These are phyloP conservation scores for Eurotiales sp. DNA, from an alignment of 2,329 filamentous ascomycete genomes.

Conservation along the genomic window DNA sequence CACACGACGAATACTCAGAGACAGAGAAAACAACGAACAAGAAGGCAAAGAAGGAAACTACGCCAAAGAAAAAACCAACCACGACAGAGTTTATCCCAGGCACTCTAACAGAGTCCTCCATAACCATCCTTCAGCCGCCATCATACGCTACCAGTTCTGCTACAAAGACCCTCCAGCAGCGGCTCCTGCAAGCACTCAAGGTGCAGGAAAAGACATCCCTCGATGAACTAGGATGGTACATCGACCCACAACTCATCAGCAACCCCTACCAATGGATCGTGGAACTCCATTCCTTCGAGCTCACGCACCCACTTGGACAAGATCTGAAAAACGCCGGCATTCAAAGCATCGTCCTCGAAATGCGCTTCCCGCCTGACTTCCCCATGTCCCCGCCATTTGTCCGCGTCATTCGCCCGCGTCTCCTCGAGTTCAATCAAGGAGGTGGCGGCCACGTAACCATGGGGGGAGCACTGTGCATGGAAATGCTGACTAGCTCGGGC, in stretches of 20 bases:
- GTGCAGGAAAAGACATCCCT: slow-evolving; percentile 59
- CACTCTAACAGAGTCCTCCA: slow-evolving; percentile 55
- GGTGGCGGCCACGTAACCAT: slow-evolving; percentile 83
- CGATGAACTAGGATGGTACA: slow-evolving; percentile 76
- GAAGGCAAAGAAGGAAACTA: slow-evolving; percentile 6
- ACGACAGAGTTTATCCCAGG: slow-evolving; percentile 65
- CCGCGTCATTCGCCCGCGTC: slow-evolving; percentile 74
- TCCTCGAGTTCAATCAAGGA: slow-evolving; percentile 65
- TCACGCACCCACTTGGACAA: slow-evolving; percentile 61
- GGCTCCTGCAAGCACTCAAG: slow-evolving; percentile 62
- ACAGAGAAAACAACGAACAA: slow-evolving; percentile 7
- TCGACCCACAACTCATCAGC: slow-evolving; percentile 61
- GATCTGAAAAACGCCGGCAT: slow-evolving; percentile 66
- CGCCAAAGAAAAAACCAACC: slow-evolving; percentile 12
- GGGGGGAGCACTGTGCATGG: slow-evolving; percentile 81
- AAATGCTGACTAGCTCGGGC: slow-evolving; percentile 76
- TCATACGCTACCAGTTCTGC: slow-evolving; percentile 60
- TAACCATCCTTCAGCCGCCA: slow-evolving; percentile 65
- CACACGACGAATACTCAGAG: slow-evolving; percentile 21
- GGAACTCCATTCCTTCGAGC: slow-evolving; percentile 78
- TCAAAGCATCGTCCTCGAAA: slow-evolving; percentile 71
- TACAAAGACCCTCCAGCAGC: slow-evolving; percentile 60
- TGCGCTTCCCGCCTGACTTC: slow-evolving; percentile 73
- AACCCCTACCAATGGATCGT: slow-evolving; percentile 92
- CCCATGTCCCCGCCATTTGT: slow-evolving; percentile 81